Evolutionary conservation across 1,139 yeast species (phyloP), one percentile per base, ranked within the genome.

Genomic region (Hyphopichia burtonii): DNA sequence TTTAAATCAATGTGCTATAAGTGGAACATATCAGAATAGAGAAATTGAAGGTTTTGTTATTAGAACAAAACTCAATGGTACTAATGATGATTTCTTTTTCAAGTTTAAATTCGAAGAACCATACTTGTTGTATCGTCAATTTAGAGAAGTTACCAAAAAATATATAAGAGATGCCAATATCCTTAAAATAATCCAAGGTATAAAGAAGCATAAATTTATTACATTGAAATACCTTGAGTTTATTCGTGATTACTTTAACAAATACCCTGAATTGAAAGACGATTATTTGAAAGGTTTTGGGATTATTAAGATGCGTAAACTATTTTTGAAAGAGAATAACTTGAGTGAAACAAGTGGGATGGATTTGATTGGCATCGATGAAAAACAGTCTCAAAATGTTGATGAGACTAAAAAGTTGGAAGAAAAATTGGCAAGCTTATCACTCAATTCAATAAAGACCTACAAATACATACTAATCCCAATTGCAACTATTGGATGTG

Each of bases 21-120:
- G 86, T 0, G 98, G 98, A 0, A 75, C 83, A 1, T 90, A 82
- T 66, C 65, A 85, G 1, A 82, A 76, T 2, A 66, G 72, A 36
- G 97, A 89, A 51, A 77, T 88, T 6, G 99, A 94, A 65, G 99
- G 99, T 0, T 94, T 93, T 66, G 99, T 94, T 2, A 71, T 94
- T 5, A 71, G 99, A 40, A 80, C 93, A 52, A 65, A 68, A 39
- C 45, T 50, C 14, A 50, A 43, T 14, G 57, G 55, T 3, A 41
- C 48, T 11, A 52, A 49, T 17, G 60, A 57, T 12, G 85, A 82
- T 47, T 89, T 77, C 54, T 89, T 94, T 63, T 94, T 90, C 78
- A 94, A 94, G 65, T 93, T 73, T 68, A 94, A 94, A 62, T 93
- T 94, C 59, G 96, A 90, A 51, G 96, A 94, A 63, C 99, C 99